Conservation (phyloP, 768 basidiomycete species). For the Russula virescens region DNA sequence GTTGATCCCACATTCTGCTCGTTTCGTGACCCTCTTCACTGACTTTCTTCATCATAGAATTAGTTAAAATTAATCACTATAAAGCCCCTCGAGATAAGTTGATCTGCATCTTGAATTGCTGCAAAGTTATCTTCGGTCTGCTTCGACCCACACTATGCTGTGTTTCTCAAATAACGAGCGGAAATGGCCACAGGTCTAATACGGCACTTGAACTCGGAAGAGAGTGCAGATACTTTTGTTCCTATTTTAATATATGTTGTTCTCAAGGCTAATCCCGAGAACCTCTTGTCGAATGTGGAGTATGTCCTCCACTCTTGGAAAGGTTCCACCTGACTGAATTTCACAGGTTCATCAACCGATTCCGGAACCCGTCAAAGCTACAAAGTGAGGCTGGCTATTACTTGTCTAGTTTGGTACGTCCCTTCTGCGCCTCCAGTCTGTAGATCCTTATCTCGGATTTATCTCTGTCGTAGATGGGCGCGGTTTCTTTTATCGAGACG, state of each 20-base stretch:
- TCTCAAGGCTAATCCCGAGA: conserved; percentile 87
- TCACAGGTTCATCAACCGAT: conserved; percentile 87
- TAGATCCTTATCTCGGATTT: neutral
- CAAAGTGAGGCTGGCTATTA: conserved; percentile 98
- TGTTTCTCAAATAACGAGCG: conserved; percentile 10
- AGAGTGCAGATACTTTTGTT: conserved; percentile 91
- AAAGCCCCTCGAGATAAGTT: conserved; percentile 98
- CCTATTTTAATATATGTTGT: conserved; percentile 94
- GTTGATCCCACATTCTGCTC: conserved; percentile 35
- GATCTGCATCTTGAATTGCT: conserved; percentile 94
- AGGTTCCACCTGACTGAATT: neutral
- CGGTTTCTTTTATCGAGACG: conserved; percentile 95
- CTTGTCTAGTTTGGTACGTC: conserved; percentile 81
- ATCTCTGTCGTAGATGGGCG: conserved; percentile 65
- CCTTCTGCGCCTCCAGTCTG: neutral
- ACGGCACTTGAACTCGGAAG: conserved; percentile 75
- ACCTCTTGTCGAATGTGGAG: conserved; percentile 95
- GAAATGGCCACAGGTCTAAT: conserved; percentile 59
- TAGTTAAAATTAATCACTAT: conserved; percentile 96
- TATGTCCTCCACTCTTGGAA: conserved; percentile 35
- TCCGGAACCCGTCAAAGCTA: conserved; percentile 81
- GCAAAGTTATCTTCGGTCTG: conserved; percentile 98
- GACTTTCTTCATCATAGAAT: conserved; percentile 44
- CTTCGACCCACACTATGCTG: conserved; percentile 21
- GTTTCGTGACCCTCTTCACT: too few species aligned